A percentile compares a stretch with the other conserved stretches of the same genome.
Conservation (phyloP, 2,329 filamentous ascomycete species). For the Ophioceras dolichostomum region DNA sequence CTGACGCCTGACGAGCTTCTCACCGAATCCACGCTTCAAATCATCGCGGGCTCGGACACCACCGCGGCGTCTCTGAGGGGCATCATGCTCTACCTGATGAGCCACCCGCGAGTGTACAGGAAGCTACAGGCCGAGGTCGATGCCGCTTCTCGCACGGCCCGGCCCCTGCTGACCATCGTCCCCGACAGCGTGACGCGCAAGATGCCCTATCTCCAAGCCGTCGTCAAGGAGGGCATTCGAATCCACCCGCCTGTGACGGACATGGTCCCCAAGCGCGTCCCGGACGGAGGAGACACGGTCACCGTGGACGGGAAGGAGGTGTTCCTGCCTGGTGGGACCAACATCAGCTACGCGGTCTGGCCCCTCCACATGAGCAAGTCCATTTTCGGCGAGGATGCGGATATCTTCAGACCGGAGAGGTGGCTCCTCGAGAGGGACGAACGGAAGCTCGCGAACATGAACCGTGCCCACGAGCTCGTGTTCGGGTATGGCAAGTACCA, state of each 20-base stretch:
- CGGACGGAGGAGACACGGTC: slow-evolving; percentile 16
- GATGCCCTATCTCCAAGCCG: slow-evolving; percentile 22
- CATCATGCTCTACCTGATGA: slow-evolving; percentile 14
- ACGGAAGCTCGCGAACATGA: slow-evolving; percentile 15
- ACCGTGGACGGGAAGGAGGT: slow-evolving; percentile 8
- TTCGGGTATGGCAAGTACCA: slow-evolving; percentile 17
- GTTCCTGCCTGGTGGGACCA: slow-evolving; percentile 21
- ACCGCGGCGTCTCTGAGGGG: slow-evolving; percentile 34
- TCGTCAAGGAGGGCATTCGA: slow-evolving; percentile 24
- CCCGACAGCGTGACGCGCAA: slow-evolving; percentile 4
- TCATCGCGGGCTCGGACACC: slow-evolving; percentile 35
- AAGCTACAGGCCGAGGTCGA: slow-evolving; percentile 8
- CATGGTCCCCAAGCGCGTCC: slow-evolving; percentile 13
- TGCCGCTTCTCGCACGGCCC: neutral
- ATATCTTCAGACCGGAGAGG: slow-evolving; percentile 29
- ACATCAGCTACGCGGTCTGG: slow-evolving; percentile 7
- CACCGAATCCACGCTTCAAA: neutral
- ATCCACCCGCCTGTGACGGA: slow-evolving; percentile 18
- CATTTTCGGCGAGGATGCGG: slow-evolving; percentile 21
- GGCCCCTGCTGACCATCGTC: neutral
- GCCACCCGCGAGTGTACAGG: slow-evolving; percentile 4
- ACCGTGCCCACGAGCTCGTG: slow-evolving; percentile 11
- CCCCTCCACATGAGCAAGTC: slow-evolving; percentile 1
- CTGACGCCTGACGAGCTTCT: slow-evolving; percentile 1
- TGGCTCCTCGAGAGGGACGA: slow-evolving; percentile 19